Evolutionary conservation across 805 yeast genomes (phyloP), one percentile per base, ranked within the genome.

Genomic region (Komagataella ulmi): DNA sequence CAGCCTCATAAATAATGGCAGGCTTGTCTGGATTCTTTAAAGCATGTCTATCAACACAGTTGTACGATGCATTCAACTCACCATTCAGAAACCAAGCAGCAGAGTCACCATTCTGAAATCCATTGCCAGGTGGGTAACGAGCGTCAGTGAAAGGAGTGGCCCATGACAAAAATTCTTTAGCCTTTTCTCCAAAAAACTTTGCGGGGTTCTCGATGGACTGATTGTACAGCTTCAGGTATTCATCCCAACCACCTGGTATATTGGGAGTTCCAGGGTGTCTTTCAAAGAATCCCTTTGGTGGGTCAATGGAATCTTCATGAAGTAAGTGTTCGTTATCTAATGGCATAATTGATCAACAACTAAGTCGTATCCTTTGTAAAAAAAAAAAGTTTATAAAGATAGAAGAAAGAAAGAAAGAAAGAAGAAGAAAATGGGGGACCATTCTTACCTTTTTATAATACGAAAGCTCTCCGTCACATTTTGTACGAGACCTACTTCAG

Each of bases 31-130:
- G 95, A 62, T 76, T 76, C 44, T 71, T 65, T 52, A 81, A 71
- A 1, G 95, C 95, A 66, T 85, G 85, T 66, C 93, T 76, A 67
- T 86, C 95, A 51, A 86, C 86, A 74, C 87, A 79, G 66, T 86
- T 86, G 70, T 80, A 86, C 50, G 81, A 76, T 17, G 95, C 95
- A 61, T 86, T 86, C 62, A 86, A 70, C 63, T 84, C 80, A 55
- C 95, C 95, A 53, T 83, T 84, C 30, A 85, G 66, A 64, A 86
- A 86, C 93, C 93, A 86, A 40, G 87, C 78, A 18, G 83, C 66
- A 47, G 74, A 70, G 56, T 73, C 76, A 46, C 76, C 76, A 55
- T 76, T 63, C 51, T 75, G 69, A 56, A 74, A 65, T 54, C 75
- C 66, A 61, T 67, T 58, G 61, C 67, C 59, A 18, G 67, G 65